Base-by-base conservation (phyloP, 2,329 filamentous ascomycete species). In the Fusarium dimerum region DNA sequence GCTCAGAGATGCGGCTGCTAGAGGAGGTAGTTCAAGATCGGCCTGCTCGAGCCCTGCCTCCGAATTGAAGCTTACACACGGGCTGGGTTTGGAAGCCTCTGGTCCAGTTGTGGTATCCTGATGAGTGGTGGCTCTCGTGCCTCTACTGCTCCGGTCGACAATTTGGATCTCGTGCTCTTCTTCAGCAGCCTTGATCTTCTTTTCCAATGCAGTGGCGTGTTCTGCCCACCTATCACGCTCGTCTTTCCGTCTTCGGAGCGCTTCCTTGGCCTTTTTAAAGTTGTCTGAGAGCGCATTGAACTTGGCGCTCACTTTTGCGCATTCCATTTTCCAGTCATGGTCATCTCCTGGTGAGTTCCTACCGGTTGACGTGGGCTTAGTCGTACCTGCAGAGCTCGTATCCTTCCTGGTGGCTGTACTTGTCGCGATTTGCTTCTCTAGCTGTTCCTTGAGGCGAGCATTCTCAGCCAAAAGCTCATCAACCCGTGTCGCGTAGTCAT, bases 141-240 rank as follows among this genome's bases (percentile, higher is more conserved):
- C 51, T 39, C 51, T 57, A 45, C 43, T 56, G 15, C 49, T 50
- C 16, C 55, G 48, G 30, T 64, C 65, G 6, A 67, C 51, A n/a
- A 74, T 71, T 9, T 45, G 57, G 34, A 72, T 68, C 5, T 61
- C 63, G 34, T 69, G 63, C 49, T 73, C 71, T 32, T 69, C 69
- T 54, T 80, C 75, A 10, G 80, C 68, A 20, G 64, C 67, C 43
- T 71, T 69, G 11, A 83, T 69, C 52, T 72, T 78, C 26, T 66
- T 66, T 47, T 78, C 70, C 16, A 82, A 63, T 12, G 68, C 60
- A 18, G 72, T 72, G 6, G 76, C 75, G 48, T 80, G 76, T 6
- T 69, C 65, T 26, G 71, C 68, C 80, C 80, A 84, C 32, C 64
- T 60, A 7, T 77, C 70, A 5, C 73, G 72, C 20, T 76, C 71